Percentiles rank a stretch among this genome's conserved stretches.
phyloP scores from a whole-genome alignment of 2,329 filamentous ascomycete species.

The Botrytis medusae region DNA sequence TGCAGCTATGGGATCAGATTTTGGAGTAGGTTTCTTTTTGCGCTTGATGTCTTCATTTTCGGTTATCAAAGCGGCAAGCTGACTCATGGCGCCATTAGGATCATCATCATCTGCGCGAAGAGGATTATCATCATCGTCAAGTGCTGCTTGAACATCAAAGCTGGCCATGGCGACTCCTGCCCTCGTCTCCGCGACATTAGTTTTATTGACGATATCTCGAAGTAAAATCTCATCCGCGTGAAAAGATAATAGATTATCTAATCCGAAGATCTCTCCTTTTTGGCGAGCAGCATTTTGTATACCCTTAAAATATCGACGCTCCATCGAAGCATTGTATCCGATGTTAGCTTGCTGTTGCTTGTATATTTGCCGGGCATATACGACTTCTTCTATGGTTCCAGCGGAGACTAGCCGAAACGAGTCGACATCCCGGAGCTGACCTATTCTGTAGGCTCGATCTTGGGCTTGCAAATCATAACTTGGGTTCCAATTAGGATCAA shows the following conservation, averaged over 20 bases:
- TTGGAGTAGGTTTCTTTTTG: slow-evolving; percentile 44
- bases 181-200: slow-evolving; percentile 90
- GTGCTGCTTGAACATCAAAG: slow-evolving; percentile 66
- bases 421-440: slow-evolving; percentile 88
- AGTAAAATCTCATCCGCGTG: slow-evolving; percentile 77
- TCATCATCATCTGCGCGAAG: slow-evolving; percentile 49
- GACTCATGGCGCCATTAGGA: slow-evolving; percentile 64
- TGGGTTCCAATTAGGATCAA: slow-evolving; percentile 98
- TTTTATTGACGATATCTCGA: slow-evolving; percentile 97
- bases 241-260: slow-evolving; percentile 83
- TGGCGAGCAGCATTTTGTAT: slow-evolving; percentile 80
- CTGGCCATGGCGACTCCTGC: slow-evolving; percentile 80
- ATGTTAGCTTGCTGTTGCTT: slow-evolving; percentile 99
- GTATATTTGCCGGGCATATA: slow-evolving; percentile 96
- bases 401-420: slow-evolving; percentile 89
- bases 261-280: slow-evolving; percentile 91
- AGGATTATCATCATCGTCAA: slow-evolving; percentile 51
- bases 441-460: slow-evolving; percentile 93
- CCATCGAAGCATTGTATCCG: slow-evolving; percentile 87
- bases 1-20: slow-evolving; percentile 76
- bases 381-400: slow-evolving; percentile 94
- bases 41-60: slow-evolving; percentile 47
- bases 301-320: slow-evolving; percentile 92
- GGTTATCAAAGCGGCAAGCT: slow-evolving; percentile 63
- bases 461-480: slow-evolving; percentile 93